Percentiles rank a stretch among this genome's conserved stretches.
These are phyloP conservation scores for Phanerodontia chrysosporium DNA, from an alignment of 768 basidiomycete species.

Conservation along the genomic window DNA sequence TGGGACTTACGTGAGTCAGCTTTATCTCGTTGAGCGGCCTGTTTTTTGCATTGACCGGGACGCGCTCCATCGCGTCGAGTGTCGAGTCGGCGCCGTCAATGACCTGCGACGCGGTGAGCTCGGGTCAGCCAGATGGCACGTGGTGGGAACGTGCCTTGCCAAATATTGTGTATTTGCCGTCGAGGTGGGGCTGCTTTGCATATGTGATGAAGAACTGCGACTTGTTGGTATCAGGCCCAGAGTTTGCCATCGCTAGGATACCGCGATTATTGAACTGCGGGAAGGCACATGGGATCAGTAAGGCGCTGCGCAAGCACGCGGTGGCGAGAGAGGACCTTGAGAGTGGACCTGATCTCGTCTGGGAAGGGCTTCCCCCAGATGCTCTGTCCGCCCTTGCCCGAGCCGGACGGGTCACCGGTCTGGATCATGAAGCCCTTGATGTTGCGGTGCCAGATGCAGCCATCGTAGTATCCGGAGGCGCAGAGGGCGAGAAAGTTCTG, in stretches of 20 bases:
- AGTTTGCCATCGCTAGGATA: conserved; percentile 97
- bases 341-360: conserved; percentile 90
- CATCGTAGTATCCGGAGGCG: conserved; percentile 84
- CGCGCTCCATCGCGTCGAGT: conserved; percentile 89
- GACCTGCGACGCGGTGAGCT: conserved; percentile 36
- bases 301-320: neutral
- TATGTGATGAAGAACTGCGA: conserved; percentile 89
- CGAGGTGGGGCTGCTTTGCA: conserved; percentile 88
- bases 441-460: conserved; percentile 86
- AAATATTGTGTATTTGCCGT: conserved; percentile 92
- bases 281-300: neutral
- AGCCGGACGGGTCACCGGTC: conserved; percentile 83
- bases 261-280: conserved; percentile 90
- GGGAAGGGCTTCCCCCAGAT: conserved; percentile 92
- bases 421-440: conserved; percentile 97
- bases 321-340: conserved; percentile 59
- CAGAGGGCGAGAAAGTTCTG: conserved; percentile 96
- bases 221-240: conserved; percentile 92
- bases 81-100: conserved; percentile 96
- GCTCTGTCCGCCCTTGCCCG: conserved; percentile 95
- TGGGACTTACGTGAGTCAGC: conserved; percentile 61
- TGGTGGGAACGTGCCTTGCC: conserved; percentile 47
- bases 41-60: conserved; percentile 89
- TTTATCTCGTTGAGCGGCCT: conserved; percentile 83
- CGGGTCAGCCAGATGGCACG: neutral